Percentiles rank a stretch among this genome's conserved stretches.
Conservation (phyloP, 2,329 filamentous ascomycete genomes). For the Colletotrichum noveboracense region DNA sequence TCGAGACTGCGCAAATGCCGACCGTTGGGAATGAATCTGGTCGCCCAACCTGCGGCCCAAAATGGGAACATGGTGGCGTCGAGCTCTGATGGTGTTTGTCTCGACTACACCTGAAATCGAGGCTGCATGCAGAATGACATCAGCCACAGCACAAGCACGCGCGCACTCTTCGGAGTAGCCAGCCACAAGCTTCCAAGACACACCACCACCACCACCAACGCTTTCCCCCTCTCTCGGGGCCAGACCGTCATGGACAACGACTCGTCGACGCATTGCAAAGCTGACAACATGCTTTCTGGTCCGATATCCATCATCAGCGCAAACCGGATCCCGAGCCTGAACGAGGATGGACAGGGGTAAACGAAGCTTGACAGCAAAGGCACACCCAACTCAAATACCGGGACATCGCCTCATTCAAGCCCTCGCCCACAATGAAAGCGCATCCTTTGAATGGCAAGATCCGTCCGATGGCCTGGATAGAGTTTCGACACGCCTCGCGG, state of each 20-base stretch:
- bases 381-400: neutral
- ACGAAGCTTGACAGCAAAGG: neutral
- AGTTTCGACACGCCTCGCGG: neutral
- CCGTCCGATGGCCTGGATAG: neutral
- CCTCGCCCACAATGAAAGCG: neutral
- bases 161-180: neutral
- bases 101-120: neutral
- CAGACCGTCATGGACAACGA: neutral
- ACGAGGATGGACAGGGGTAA: neutral
- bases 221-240: neutral
- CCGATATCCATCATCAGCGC: neutral
- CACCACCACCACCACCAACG: neutral
- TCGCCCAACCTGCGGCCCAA: neutral
- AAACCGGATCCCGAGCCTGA: neutral
- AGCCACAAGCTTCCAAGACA: neutral
- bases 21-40: neutral
- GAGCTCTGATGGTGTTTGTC: neutral
- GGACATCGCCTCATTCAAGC: neutral
- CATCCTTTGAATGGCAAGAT: neutral
- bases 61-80: neutral
- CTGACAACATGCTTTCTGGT: neutral
- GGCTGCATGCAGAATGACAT: neutral
- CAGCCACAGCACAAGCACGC: neutral
- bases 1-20: neutral
- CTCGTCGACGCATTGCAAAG: neutral